Percentiles rank a stretch among this genome's conserved stretches.
Evolutionary conservation across 1,139 yeast species (phyloP).

Genomic region (Sugiyamaella pinicola): DNA sequence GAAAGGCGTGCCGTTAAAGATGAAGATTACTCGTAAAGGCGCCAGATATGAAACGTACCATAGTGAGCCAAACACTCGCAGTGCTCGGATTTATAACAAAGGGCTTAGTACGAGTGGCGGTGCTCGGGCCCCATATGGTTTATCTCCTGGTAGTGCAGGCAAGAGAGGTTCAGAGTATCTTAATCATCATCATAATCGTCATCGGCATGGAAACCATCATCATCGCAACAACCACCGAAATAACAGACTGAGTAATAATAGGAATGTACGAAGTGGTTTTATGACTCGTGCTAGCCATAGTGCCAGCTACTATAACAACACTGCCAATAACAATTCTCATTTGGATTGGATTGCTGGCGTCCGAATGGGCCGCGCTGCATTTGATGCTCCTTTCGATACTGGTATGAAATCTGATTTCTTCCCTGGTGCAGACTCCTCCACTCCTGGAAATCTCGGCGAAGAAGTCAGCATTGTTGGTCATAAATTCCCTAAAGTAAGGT

Average conservation of each 20-base stretch:
- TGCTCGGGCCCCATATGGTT: slow-evolving; percentile 1
- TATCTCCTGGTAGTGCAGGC: slow-evolving; percentile 18
- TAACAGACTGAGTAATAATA: background rate
- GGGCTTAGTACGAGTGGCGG: slow-evolving; percentile 12
- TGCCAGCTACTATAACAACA: slow-evolving; percentile 7
- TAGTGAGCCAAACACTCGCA: slow-evolving; percentile 48
- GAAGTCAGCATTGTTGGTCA: slow-evolving; percentile 90
- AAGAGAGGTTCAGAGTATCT: slow-evolving; percentile 3
- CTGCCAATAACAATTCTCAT: slow-evolving; percentile 54
- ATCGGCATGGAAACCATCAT: slow-evolving; percentile 7
- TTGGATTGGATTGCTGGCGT: slow-evolving; percentile 95
- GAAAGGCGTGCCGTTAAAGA: slow-evolving; percentile 44
- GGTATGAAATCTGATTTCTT: slow-evolving; percentile 27
- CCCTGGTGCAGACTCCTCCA: slow-evolving; percentile 45
- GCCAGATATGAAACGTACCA: slow-evolving; percentile 55
- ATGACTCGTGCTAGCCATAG: slow-evolving; percentile 17
- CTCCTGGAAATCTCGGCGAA: slow-evolving; percentile 78
- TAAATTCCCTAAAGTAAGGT: slow-evolving; percentile 81
- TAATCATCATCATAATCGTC: background rate
- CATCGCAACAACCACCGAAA: slow-evolving; percentile 14
- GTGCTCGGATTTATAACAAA: background rate
- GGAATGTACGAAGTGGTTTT: background rate
- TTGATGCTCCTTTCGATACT: slow-evolving; percentile 40
- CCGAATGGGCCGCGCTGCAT: slow-evolving; percentile 62
- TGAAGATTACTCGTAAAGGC: slow-evolving; percentile 45